Evolutionary conservation across 805 yeast species (phyloP), one percentile per base, ranked within the genome.

Genomic region (Schizosaccharomyces lindneri): DNA sequence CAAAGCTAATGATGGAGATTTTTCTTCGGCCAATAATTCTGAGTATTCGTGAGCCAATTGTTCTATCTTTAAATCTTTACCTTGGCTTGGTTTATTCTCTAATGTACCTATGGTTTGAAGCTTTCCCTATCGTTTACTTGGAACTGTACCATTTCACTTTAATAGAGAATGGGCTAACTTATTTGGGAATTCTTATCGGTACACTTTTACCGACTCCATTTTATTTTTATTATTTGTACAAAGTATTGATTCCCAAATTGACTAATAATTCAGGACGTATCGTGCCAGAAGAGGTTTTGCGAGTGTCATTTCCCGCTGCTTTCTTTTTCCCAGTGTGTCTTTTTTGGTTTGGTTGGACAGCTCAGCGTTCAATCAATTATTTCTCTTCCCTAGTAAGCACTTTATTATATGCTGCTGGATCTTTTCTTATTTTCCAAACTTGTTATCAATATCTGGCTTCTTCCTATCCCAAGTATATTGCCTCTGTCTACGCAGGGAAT

Each of bases 401-500:
- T 17, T 68, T 69, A 0, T 61, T 79, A 6, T 76, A 73, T 64
- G 71, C 73, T 0, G 64, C 68, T 5, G 74, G 77, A 19, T 71
- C 73, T 0, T 77, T 78, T 66, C 64, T 74, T 55, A 67, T 78
- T 48, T 81, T 81, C 73, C 84, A 81, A 70, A 70, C 78, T 0
- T 69, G 75, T 43, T 75, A 79, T 67, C 73, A 76, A 64, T 80
- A 79, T 64, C 69, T 81, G 63, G 76, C 77, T 1, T 69, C 72
- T 63, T 73, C 79, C 5, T 81, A 77, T 68, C 77, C 74, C 46
- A 70, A 77, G 62, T 77, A 75, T 67, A 64, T 78, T 64, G 83
- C 83, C 1, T 79, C 83, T 0, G 83, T 78, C 1, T 79, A 77
- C 68, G 84, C 84, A 5, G 79, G 81, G 48, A 80, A 79, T 66